Percentiles rank a stretch among this genome's conserved stretches.
These are phyloP conservation scores for Aureobasidium pullulans DNA, from an alignment of 2,329 filamentous ascomycete species.

Conservation along the genomic window DNA sequence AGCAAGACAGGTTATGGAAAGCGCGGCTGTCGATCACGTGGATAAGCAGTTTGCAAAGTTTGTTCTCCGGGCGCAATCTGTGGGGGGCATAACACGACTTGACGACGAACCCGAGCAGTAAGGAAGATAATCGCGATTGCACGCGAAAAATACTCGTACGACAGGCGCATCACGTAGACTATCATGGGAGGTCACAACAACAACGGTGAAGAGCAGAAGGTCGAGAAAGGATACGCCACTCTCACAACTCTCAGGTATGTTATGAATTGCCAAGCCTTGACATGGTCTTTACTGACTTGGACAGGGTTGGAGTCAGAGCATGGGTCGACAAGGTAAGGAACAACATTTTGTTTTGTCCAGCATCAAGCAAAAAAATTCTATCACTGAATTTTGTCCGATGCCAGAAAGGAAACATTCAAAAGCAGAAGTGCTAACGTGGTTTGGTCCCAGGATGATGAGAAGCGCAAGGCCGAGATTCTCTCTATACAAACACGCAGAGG, in stretches of 20 bases:
- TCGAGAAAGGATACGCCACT: constrained; percentile 75
- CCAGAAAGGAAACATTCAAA: background rate
- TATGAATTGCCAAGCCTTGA: background rate
- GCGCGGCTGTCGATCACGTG: background rate
- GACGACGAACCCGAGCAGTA: background rate
- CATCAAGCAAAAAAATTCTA: too few relatives aligned
- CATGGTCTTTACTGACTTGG: constrained; percentile 25
- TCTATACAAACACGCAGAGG: constrained; percentile 87
- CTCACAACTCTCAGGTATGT: constrained; percentile 71
- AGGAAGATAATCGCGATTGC: background rate
- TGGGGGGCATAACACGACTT: background rate
- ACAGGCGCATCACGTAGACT: background rate
- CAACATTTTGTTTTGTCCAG: background rate
- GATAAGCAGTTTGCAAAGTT: constrained; percentile 4
- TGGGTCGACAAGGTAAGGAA: constrained; percentile 60
- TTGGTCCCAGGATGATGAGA: constrained; percentile 59
- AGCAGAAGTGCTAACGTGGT: background rate
- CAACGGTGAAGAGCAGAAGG: constrained; percentile 36
- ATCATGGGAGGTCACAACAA: constrained; percentile 14
- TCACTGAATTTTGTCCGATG: too few relatives aligned
- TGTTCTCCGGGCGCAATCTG: constrained; percentile 13
- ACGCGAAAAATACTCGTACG: background rate
- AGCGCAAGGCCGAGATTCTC: constrained; percentile 91
- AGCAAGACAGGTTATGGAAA: background rate
- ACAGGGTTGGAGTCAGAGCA: constrained; percentile 58